A percentile compares a stretch with the other conserved stretches of the same genome.
Evolutionary conservation across 2,329 filamentous ascomycete genomes (phyloP).

Genomic region (Phyllosticta citribraziliensis): DNA sequence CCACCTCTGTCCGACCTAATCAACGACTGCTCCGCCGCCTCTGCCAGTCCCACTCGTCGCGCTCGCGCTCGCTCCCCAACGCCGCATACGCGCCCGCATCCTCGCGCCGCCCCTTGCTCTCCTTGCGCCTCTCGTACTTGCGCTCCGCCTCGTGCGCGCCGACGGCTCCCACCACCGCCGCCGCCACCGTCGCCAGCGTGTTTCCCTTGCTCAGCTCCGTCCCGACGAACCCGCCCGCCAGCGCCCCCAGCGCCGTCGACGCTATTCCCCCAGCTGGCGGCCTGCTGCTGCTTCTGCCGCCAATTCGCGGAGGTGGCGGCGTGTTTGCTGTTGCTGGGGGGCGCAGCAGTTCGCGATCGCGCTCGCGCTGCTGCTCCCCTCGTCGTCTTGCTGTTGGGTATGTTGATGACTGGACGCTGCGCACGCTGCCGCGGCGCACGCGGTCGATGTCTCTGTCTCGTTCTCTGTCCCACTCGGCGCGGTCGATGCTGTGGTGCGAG

Average conservation of each 20-base stretch:
- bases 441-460: not conserved
- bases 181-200: conserved; percentile 22
- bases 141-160: conserved; percentile 22
- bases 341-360: not conserved
- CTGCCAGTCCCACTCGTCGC: not conserved
- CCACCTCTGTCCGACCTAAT: too few species aligned
- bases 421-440: not conserved
- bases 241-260: conserved; percentile 21
- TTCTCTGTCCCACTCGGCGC: not conserved
- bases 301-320: not conserved
- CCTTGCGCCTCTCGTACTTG: conserved; percentile 15
- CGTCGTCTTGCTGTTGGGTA: not conserved
- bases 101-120: not conserved
- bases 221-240: conserved; percentile 25
- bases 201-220: conserved; percentile 18
- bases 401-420: not conserved
- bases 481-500: not conserved
- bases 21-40: not conserved
- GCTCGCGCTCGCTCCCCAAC: not conserved
- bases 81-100: not conserved
- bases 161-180: conserved; percentile 26
- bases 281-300: not conserved
- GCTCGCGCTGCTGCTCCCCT: not conserved
- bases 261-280: conserved; percentile 2
- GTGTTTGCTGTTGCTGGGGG: not conserved